These are phyloP conservation scores for Xylaria cubensis DNA, from an alignment of 495 filamentous ascomycete genomes.

Conservation along the genomic window DNA sequence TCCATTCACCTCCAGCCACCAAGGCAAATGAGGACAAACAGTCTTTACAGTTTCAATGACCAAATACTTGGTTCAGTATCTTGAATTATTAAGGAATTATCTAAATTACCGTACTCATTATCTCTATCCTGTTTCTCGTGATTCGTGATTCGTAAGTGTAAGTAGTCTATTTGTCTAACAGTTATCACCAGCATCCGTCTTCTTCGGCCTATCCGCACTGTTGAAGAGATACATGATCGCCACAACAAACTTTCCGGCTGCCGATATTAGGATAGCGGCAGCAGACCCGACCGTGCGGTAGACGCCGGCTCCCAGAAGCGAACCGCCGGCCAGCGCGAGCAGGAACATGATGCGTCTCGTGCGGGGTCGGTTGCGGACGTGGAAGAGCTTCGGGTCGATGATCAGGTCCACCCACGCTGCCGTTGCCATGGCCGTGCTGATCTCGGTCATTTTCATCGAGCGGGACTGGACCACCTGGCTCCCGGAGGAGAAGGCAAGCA, in stretches of 20 bases:
- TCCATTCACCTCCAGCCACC: background rate
- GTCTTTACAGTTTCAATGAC: background rate
- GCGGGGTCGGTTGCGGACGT: conserved; percentile 53
- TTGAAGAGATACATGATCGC: conserved; percentile 54
- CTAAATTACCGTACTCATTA: background rate
- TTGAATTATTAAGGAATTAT: background rate
- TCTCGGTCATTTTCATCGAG: conserved; percentile 63
- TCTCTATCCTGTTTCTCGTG: background rate
- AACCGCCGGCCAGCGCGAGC: conserved; percentile 54
- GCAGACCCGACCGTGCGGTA: conserved; percentile 51
- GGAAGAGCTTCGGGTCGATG: conserved; percentile 58
- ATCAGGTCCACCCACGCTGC: conserved; percentile 68
- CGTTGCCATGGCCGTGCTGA: conserved; percentile 72
- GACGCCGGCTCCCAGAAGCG: conserved; percentile 60
- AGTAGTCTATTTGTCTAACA: conserved; percentile 27
- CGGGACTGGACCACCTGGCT: conserved; percentile 65
- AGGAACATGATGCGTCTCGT: conserved; percentile 62
- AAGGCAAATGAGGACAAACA: background rate
- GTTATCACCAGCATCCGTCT: conserved; percentile 24
- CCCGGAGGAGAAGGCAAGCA: conserved; percentile 64
- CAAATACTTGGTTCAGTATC: background rate
- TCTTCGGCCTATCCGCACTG: conserved; percentile 43
- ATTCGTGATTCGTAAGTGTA: conserved; percentile 21
- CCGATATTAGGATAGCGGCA: conserved; percentile 50
- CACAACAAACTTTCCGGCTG: conserved; percentile 53